Conservation (phyloP, 2,329 filamentous ascomycete genomes). For the Penicillium sp. region DNA sequence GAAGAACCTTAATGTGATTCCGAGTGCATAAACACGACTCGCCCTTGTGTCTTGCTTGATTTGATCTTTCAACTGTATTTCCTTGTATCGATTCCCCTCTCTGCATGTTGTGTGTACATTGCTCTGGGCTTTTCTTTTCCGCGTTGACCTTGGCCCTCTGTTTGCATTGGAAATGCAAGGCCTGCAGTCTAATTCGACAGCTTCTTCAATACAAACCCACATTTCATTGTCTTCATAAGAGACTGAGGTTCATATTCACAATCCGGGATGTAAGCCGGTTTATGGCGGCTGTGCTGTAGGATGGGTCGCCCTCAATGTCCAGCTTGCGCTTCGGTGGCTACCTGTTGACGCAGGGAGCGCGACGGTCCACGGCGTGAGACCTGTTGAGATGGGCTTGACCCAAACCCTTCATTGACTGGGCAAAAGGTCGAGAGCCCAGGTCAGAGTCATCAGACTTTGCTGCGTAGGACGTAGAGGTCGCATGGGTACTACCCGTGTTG, state of each 20-base stretch:
- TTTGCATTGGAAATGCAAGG: conserved; percentile 13
- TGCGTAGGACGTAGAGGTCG: no score
- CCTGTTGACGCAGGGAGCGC: no score
- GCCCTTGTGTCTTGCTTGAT: conserved; percentile 17
- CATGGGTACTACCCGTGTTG: no score
- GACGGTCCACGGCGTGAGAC: no score
- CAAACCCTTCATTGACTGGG: no score
- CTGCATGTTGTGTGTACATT: conserved; percentile 28
- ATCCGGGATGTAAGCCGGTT: background rate
- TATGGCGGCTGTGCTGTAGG: background rate
- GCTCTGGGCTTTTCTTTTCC: conserved; percentile 12
- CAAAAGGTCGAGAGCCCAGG: no score
- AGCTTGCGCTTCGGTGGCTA: no score
- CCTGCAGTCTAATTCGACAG: conserved; percentile 5
- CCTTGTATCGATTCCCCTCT: conserved; percentile 33
- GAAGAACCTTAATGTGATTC: conserved; percentile 20
- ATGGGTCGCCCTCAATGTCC: background rate
- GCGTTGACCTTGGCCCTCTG: conserved; percentile 12
- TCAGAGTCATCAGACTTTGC: no score
- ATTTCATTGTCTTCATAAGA: background rate
- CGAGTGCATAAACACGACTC: conserved; percentile 19
- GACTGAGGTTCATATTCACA: background rate
- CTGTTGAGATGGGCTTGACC: no score
- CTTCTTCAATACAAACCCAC: conserved; percentile 2
- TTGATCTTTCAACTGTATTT: conserved; percentile 18